Evolutionary conservation across 164 flowering plant genomes (phyloP).

Genomic region (Aristolochia californica): DNA sequence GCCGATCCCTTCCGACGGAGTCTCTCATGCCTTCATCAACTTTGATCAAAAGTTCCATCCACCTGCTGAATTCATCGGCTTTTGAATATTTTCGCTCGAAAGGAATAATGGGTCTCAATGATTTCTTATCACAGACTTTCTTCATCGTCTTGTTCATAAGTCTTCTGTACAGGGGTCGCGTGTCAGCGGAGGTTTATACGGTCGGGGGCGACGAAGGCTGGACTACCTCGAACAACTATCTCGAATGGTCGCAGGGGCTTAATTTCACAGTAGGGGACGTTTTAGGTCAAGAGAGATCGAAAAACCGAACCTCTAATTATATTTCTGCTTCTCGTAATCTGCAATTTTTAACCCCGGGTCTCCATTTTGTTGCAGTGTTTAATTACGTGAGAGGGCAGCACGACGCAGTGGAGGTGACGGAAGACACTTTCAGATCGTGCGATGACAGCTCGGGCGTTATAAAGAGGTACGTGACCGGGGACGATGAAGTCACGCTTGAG

Average conservation of each 20-base stretch:
- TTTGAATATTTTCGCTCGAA: no score
- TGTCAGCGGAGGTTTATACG: not conserved
- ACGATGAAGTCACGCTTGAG: constrained; percentile 25
- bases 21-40: no score
- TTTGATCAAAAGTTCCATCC: no score
- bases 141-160: not conserved
- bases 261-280: constrained; percentile 38
- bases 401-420: constrained; percentile 28
- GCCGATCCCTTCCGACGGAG: no score
- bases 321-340: not conserved
- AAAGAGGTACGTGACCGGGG: constrained; percentile 25
- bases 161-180: not conserved
- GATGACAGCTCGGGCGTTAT: constrained; percentile 27
- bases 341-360: not conserved
- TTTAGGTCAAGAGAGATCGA: constrained; percentile 26
- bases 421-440: constrained; percentile 31
- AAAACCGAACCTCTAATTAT: no score
- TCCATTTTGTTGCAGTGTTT: constrained; percentile 25
- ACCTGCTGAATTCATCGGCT: no score
- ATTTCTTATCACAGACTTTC: not conserved
- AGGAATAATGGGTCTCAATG: no score
- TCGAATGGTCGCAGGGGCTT: constrained; percentile 28
- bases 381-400: constrained; percentile 31
- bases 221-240: constrained; percentile 17
- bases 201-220: constrained; percentile 25